Evolutionary conservation across 331 rosid species (phyloP).

Genomic region (Pyracantha coccinea): DNA sequence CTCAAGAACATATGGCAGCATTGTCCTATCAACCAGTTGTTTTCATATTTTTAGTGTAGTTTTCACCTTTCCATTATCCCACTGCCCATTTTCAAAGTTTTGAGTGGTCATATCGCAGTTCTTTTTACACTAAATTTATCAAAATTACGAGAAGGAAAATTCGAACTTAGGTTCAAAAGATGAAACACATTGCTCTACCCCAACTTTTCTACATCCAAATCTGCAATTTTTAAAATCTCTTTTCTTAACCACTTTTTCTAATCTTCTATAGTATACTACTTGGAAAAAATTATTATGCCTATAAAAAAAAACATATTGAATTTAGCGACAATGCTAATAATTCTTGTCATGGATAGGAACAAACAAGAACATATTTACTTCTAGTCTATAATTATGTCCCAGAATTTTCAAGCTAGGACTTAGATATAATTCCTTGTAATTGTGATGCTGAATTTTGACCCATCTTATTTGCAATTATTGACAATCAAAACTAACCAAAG

Average conservation of each 20-base stretch:
- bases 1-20: conserved; percentile 32
- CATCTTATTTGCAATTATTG: conserved; percentile 14
- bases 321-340: conserved; percentile 19
- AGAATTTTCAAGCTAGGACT: conserved; percentile 34
- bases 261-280: too few relatives aligned
- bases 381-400: conserved; percentile 50
- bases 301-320: conserved; percentile 16
- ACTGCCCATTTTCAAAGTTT: not conserved
- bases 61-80: conserved; percentile 9
- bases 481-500: not conserved
- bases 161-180: too few relatives aligned
- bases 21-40: conserved; percentile 24
- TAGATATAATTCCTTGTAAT: conserved; percentile 14
- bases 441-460: conserved; percentile 35
- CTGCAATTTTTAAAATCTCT: too few relatives aligned
- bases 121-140: not conserved
- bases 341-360: conserved; percentile 35
- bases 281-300: too few relatives aligned
- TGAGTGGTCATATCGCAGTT: not conserved
- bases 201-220: too few relatives aligned
- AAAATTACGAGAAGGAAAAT: too few relatives aligned
- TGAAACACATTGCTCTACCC: too few relatives aligned
- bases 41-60: conserved; percentile 9
- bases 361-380: conserved; percentile 24
- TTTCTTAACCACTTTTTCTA: too few relatives aligned